These are phyloP conservation scores for Fonsecaea multimorphosa DNA, from an alignment of 2,329 filamentous ascomycete species.

Conservation along the genomic window DNA sequence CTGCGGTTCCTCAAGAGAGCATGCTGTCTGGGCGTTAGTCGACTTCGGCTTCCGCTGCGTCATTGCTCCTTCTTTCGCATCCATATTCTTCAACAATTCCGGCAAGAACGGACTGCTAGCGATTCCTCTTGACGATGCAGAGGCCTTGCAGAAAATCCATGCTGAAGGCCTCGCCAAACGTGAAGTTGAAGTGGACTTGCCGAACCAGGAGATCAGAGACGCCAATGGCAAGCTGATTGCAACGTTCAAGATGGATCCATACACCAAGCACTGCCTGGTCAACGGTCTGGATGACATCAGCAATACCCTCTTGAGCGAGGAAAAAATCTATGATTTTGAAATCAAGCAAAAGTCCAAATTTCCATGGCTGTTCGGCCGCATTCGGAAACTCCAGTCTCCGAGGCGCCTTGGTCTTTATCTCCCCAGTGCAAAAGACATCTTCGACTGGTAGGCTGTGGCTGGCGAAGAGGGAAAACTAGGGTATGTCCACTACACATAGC, in stretches of 20 bases:
- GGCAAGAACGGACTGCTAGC: constrained; percentile 99
- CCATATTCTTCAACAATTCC: constrained; percentile 99
- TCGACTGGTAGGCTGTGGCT: constrained; percentile 15
- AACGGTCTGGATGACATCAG: constrained; percentile 24
- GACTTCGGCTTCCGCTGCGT: constrained; percentile 96
- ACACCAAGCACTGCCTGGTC: constrained; percentile 25
- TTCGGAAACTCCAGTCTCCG: constrained; percentile 19
- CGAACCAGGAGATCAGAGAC: constrained; percentile 19
- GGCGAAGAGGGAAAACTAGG: background rate
- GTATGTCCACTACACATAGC: background rate
- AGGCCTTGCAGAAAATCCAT: constrained; percentile 71
- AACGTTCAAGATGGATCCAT: constrained; percentile 19
- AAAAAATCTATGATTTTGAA: constrained; percentile 25
- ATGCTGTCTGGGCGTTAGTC: constrained; percentile 93
- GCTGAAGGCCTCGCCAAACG: constrained; percentile 70
- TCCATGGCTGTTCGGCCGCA: constrained; percentile 24
- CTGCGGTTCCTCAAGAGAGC: constrained; percentile 88
- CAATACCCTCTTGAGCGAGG: constrained; percentile 21
- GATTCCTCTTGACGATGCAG: constrained; percentile 70
- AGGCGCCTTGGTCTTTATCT: constrained; percentile 19
- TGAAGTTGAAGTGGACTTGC: constrained; percentile 19
- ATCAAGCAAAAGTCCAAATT: constrained; percentile 21
- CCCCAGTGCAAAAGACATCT: constrained; percentile 17
- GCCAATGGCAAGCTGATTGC: constrained; percentile 13
- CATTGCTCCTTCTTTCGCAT: constrained; percentile 84